Evolutionary conservation across 1,284 basidiomycete genomes (phyloP), one percentile per base, ranked within the genome.

Genomic region (Trichosporon ovoides): DNA sequence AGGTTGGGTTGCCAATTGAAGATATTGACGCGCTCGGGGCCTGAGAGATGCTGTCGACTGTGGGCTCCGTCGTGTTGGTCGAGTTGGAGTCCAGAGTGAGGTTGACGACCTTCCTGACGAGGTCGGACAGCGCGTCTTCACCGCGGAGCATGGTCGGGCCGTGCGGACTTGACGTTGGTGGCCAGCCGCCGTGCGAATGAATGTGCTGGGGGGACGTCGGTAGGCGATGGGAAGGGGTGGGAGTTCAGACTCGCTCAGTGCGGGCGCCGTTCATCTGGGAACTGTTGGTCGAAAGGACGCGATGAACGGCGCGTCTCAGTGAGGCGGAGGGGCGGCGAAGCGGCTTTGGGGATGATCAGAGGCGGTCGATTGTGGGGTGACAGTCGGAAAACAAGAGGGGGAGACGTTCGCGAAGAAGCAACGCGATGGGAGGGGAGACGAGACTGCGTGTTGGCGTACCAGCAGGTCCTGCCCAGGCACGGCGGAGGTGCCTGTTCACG

Each of bases 91-190:
- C 43, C 22, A 48, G 43, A 24, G 43, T 48, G 16, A 48, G 24
- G 22, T 18, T 48, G 43, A 48, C 43, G 22, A 48, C 43, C 43
- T 48, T 48, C 28, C 43, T 48, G 43, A 48, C 43, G 28, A 48
- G 43, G 43, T 48, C 43, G 22, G 43, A 48, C 18, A 48, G 24
- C 13, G 16, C 24, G 43, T 48, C 43, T 22, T 48, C 24, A 22
- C 24, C 22, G 43, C 43, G 43, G 16, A 48, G 24, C 43, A 48
- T 48, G 43, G 24, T 31, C 43, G 43, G 43, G 43, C 43, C 43
- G 43, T 48, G 43, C 43, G 24, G 35, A 37, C 11, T 37, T 28
- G 43, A 14, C 24, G 24, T 48, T 22, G 14, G 43, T 48, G 22
- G 43, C 43, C 9, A 22, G 22, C 43, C 43, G 43, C 28, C n/a